Evolutionary conservation across 352 stramenopile species (phyloP).

Genomic region (Thalassiosira pacifica): DNA sequence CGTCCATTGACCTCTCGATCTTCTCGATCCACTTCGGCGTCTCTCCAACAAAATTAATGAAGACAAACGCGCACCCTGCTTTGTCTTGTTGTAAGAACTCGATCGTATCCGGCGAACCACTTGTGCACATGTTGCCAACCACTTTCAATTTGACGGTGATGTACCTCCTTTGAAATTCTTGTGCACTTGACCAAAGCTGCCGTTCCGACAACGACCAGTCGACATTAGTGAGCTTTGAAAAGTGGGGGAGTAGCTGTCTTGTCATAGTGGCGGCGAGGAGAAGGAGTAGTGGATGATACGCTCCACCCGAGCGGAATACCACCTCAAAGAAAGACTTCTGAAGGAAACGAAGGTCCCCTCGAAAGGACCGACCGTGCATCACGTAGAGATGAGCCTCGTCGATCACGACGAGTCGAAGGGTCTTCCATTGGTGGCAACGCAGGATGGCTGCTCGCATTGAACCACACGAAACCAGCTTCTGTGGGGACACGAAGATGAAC

Average conservation of each 20-base stretch:
- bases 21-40: too few relatives aligned
- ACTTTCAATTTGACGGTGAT: background rate
- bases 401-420: background rate
- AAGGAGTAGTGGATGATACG: background rate
- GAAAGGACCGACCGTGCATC: constrained; percentile 16
- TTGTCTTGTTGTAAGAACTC: too few relatives aligned
- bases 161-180: constrained; percentile 1
- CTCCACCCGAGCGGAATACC: background rate
- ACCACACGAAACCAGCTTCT: constrained; percentile 4
- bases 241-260: background rate
- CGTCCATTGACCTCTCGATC: background rate
- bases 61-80: too few relatives aligned
- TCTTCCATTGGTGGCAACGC: background rate
- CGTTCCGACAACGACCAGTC: background rate
- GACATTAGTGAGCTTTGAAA: constrained; percentile 27
- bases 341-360: constrained; percentile 9
- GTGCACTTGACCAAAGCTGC: constrained; percentile 2
- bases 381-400: constrained; percentile 13
- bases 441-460: background rate
- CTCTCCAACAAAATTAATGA: too few relatives aligned
- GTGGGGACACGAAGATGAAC: constrained; percentile 21
- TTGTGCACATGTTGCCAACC: background rate
- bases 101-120: background rate
- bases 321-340: background rate
- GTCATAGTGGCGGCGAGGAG: constrained; percentile 42